Evolutionary conservation across 2,329 filamentous ascomycete genomes (phyloP).

Genomic region (Cladosporium sp.): DNA sequence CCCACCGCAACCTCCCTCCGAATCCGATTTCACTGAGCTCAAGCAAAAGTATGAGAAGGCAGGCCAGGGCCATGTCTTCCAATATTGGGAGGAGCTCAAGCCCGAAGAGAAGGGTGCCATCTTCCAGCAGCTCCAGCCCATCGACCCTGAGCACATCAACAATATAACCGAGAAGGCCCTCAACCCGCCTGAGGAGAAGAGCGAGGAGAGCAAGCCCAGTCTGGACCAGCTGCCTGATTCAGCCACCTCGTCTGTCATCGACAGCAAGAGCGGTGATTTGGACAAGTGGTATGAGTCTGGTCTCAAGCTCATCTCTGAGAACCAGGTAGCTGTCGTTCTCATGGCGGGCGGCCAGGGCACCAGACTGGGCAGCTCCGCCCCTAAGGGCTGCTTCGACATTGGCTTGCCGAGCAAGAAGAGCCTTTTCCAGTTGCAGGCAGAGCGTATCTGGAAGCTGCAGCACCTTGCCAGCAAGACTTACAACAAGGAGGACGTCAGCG

Average conservation of each 20-base stretch:
- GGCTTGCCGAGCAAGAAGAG: constrained; percentile 88
- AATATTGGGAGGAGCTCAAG: constrained; percentile 77
- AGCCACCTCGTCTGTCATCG: constrained; percentile 83
- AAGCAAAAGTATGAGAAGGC: constrained; percentile 67
- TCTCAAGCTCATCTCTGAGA: constrained; percentile 58
- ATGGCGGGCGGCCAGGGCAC: constrained; percentile 98
- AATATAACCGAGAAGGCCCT: constrained; percentile 75
- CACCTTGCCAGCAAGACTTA: constrained; percentile 67
- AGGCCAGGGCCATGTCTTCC: constrained; percentile 70
- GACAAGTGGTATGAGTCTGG: constrained; percentile 75
- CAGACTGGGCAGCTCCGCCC: constrained; percentile 84
- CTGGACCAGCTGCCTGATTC: constrained; percentile 85
- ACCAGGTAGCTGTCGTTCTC: constrained; percentile 77
- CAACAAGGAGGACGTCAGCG: constrained; percentile 54
- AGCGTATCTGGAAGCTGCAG: constrained; percentile 85
- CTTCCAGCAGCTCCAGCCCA: constrained; percentile 71
- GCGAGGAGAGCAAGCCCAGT: constrained; percentile 45
- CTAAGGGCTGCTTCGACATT: constrained; percentile 97
- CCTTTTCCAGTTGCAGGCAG: constrained; percentile 94
- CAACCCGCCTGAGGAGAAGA: constrained; percentile 61
- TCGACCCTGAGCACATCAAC: constrained; percentile 85
- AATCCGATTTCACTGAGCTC: constrained; percentile 61
- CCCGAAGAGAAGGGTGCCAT: constrained; percentile 68
- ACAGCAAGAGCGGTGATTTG: constrained; percentile 73
- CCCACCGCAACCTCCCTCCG: constrained; percentile 46